These are phyloP conservation scores for Diplodia mutila DNA, from an alignment of 2,329 filamentous ascomycete genomes.

Conservation along the genomic window DNA sequence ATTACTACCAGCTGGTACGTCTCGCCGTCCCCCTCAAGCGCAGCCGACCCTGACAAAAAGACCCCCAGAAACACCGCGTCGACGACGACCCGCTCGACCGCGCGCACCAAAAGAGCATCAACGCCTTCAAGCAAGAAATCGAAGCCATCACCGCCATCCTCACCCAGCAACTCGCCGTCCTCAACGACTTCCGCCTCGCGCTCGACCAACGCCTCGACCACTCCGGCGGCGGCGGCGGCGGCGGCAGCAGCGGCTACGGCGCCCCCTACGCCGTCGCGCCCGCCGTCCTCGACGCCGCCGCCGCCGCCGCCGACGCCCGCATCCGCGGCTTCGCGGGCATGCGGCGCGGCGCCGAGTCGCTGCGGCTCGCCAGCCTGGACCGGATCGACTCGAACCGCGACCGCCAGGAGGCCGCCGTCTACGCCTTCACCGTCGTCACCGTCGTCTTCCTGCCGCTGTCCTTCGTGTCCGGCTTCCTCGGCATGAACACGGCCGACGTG, in stretches of 20 bases:
- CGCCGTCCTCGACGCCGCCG: not conserved
- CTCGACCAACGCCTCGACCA: slow-evolving; percentile 3
- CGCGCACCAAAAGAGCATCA: slow-evolving; percentile 8
- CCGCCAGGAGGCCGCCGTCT: slow-evolving; percentile 55
- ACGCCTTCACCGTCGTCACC: slow-evolving; percentile 51
- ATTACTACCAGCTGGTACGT: slow-evolving; percentile 7
- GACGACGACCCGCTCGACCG: slow-evolving; percentile 23
- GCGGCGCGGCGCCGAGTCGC: not conserved
- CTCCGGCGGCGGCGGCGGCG: no score
- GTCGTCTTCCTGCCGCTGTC: slow-evolving; percentile 51
- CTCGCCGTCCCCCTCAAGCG: no score
- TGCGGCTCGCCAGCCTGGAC: not conserved
- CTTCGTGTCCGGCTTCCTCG: slow-evolving; percentile 49
- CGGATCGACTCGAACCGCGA: slow-evolving; percentile 15
- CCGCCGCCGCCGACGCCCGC: not conserved
- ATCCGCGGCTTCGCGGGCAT: slow-evolving; percentile 13
- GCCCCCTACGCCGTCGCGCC: not conserved
- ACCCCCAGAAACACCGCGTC: slow-evolving; percentile 14
- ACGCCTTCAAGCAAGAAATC: slow-evolving; percentile 16
- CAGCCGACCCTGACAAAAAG: not conserved
- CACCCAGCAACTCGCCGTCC: slow-evolving; percentile 6
- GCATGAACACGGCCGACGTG: slow-evolving; percentile 50
- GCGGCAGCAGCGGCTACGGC: no score
- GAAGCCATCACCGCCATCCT: slow-evolving; percentile 16
- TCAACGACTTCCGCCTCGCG: slow-evolving; percentile 5